Percentiles rank a stretch among this genome's conserved stretches.
Evolutionary conservation across 2,329 filamentous ascomycete species (phyloP).

Genomic region (Diatrype stigma): DNA sequence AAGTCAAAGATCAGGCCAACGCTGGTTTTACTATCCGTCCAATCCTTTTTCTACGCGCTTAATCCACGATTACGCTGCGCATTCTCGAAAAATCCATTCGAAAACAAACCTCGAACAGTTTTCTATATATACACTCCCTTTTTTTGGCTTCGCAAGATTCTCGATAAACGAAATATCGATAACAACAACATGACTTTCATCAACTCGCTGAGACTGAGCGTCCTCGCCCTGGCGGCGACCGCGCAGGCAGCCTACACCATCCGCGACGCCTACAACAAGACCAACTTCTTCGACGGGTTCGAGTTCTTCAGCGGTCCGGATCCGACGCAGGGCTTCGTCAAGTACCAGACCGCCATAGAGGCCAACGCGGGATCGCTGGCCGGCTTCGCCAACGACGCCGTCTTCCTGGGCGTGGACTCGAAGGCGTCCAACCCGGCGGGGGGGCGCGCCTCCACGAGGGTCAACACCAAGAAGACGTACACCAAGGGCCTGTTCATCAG

Average conservation of each 20-base stretch:
- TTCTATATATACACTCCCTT: no score
- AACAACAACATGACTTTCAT: slow-evolving; percentile 16
- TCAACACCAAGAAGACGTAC: slow-evolving; percentile 64
- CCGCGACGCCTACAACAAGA: slow-evolving; percentile 42
- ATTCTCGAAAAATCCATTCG: no score
- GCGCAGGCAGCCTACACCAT: slow-evolving; percentile 38
- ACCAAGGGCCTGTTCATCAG: slow-evolving; percentile 66
- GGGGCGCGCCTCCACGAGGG: slow-evolving; percentile 67
- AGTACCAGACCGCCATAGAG: slow-evolving; percentile 57
- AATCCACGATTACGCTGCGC: no score
- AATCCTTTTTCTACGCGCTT: no score
- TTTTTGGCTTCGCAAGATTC: no score
- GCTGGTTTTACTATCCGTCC: no score
- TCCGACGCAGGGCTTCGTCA: slow-evolving; percentile 71
- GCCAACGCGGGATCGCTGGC: slow-evolving; percentile 58
- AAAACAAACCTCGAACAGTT: no score
- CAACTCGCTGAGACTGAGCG: slow-evolving; percentile 19
- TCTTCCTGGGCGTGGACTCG: slow-evolving; percentile 69
- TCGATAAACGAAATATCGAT: no score
- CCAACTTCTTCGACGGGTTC: slow-evolving; percentile 54
- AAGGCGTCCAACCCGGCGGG: slow-evolving; percentile 48
- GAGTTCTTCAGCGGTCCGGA: slow-evolving; percentile 56
- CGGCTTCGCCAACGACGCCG: slow-evolving; percentile 46
- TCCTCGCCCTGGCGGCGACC: slow-evolving; percentile 16
- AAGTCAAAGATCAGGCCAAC: no score